Base-by-base conservation (phyloP, 495 filamentous ascomycete genomes). In the Annulohypoxylon maeteangense region DNA sequence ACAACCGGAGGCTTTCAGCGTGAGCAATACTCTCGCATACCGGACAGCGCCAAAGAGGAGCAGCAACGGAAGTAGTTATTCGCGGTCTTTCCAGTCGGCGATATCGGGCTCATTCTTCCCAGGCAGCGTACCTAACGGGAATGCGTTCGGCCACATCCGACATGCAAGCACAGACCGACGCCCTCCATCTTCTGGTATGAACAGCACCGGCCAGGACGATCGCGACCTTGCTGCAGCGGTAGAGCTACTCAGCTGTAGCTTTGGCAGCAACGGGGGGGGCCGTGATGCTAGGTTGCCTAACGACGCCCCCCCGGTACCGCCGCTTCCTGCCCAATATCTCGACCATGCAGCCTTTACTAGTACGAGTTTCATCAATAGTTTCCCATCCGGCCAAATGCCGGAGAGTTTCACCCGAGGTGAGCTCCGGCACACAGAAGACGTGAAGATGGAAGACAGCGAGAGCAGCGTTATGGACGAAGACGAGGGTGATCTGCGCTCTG, bases 201-300 rank as follows among this genome's bases (percentile, higher is more conserved):
- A 87, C 58, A 86, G 87, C 36, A 88, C 87, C 3, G 84, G 85
- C 29, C 79, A 89, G 66, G 95, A 97, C 62, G 92, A 95, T 73
- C 90, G 87, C 29, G 90, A 91, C 66, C 84, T 99, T 62, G 95
- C 94, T 6, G 95, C 95, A 3, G 95, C 95, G 3, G 92, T 97
- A 40, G 93, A 95, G 68, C 82, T 97, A 67, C 82, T 93, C 25
- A 92, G 90, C 77, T 98, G 95, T 87, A 96, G 93, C 78, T 94
- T 97, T 75, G 94, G 90, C 58, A 93, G 92, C 48, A 90, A 79
- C 66, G 72, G 76, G 4, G 82, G 91, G 36, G 88, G 85, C 8
- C 87, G 90, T 10, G 88, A 92, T 27, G 85, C 90, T 8, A 86
- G 87, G 48, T 85, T 96, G 44, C 89, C 90, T 5, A 80, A 88